Evolutionary conservation across 2,329 filamentous ascomycete genomes (phyloP), one percentile per base, ranked within the genome.

Genomic region (Thermothelomyces thermophilus): DNA sequence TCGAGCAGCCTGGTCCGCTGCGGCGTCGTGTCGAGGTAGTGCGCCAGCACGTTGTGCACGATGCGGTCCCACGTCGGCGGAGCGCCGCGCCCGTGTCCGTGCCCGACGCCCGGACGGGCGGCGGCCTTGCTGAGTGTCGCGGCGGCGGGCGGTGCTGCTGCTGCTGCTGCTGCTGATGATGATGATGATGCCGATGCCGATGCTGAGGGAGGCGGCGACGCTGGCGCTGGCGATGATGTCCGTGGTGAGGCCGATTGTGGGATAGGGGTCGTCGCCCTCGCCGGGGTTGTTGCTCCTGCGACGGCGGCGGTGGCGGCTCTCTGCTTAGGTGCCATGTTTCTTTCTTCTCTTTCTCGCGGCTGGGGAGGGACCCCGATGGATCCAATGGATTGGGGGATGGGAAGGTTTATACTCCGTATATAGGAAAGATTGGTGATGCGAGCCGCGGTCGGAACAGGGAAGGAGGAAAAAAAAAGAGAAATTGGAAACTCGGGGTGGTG

Each of bases 1-100:
- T 98, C 93, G 55, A 97, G 79, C 54, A 98, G 79, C 78, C 95
- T 93, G 41, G 86, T 91, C 56, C 91, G 83, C 76, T 95, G 90
- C 41, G 91, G 83, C 39, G 93, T 98, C 60, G 82, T 77, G 59
- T 84, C 73, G 48, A 84, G 67, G 70, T 98, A 98, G 69, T 88
- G 82, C 60, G 82, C 73, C 78, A 84, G 86, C 59, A 96, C 76
- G 64, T 82, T 83, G 49, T 75, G 61, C 37, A 83, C 72, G 57
- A 94, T 86, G 62, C 84, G 74, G 63, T 74, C 65, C 70, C 74
- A 74, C 58, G 65, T 68, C 55, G 64, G 62, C 11, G n/a, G n/a
- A n/a, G n/a, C n/a, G n/a, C n/a, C n/a, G n/a, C n/a, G n/a, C n/a
- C n/a, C n/a, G n/a, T n/a, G n/a, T n/a, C n/a, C n/a, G n/a, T n/a